Evolutionary conservation across 2,329 filamentous ascomycete genomes (phyloP).

Genomic region (Talaromyces sp.): DNA sequence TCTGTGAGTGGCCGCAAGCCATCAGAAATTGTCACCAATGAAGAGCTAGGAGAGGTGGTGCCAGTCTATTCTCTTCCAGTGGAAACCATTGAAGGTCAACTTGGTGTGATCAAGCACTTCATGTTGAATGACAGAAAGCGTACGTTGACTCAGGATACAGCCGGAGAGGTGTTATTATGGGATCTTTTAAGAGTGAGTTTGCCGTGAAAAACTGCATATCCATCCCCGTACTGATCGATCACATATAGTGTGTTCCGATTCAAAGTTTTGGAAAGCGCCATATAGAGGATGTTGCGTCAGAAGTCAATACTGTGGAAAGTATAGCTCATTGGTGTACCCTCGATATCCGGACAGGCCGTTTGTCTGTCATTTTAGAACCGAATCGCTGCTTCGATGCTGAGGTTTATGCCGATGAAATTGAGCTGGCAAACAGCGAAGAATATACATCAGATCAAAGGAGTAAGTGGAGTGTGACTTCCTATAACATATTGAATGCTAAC

Average conservation of each 20-base stretch:
- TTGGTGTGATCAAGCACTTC: constrained; percentile 88
- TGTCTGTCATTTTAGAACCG: constrained; percentile 86
- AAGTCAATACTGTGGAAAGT: constrained; percentile 81
- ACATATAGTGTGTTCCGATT: constrained; percentile 68
- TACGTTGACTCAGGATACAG: constrained; percentile 87
- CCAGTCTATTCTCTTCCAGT: constrained; percentile 65
- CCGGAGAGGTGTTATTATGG: constrained; percentile 92
- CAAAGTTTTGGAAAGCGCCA: constrained; percentile 91
- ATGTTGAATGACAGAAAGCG: constrained; percentile 85
- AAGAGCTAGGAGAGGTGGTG: constrained; percentile 48
- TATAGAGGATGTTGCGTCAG: constrained; percentile 81
- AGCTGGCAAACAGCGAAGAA: constrained; percentile 65
- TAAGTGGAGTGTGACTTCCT: constrained; percentile 43
- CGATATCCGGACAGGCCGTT: constrained; percentile 83
- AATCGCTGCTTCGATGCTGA: constrained; percentile 98
- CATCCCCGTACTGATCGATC: constrained; percentile 11
- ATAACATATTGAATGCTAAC: constrained; percentile 5
- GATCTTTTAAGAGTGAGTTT: constrained; percentile 71
- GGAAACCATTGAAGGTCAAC: constrained; percentile 88
- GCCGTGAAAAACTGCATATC: constrained; percentile 13
- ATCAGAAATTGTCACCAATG: constrained; percentile 51
- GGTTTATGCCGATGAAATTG: constrained; percentile 87
- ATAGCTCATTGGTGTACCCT: constrained; percentile 96
- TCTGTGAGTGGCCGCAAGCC: constrained; percentile 51
- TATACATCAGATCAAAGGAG: constrained; percentile 92